Evolutionary conservation across 108 stramenopile species (phyloP), one percentile per base, ranked within the genome.

Genomic region (Pseudonitzschia multiseries): DNA sequence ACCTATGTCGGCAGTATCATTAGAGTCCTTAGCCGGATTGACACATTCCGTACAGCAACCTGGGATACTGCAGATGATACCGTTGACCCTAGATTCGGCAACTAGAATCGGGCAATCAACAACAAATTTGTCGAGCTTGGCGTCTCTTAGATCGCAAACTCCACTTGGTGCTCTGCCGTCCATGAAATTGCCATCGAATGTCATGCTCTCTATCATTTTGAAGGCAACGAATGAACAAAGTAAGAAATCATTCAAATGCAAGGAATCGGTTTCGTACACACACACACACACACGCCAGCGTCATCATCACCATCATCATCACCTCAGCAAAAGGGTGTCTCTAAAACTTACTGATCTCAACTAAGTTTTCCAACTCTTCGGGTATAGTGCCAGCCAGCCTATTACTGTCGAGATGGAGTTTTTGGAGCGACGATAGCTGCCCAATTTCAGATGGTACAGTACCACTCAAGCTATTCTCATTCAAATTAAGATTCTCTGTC

Each of bases 141-240:
- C 42, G 15, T 69, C 60, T 36, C 79, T 73, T 14, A 84, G 68
- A 18, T 77, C 81, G 65, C 87, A 88, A 14, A 88, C 81, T 82
- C 83, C 87, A 41, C 70, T 69, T 6, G 87, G 84, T 48, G 79
- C 71, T 17, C 64, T 62, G 15, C 87, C 87, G 15, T 65, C 71
- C 56, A 88, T 65, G 43, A 74, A 44, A 60, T 69, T 84, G 26
- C 60, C 57, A 32, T 80, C 69, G 18, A 85, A 53, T 15, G 43
- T 50, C 20, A 85, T 54, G 3, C 68, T 60, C 15, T 54, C 77
- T 61, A 65, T 53, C n/a, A 22, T 63, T 31, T 73, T 9, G n/a
- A 50, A 28, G 51, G 15, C 6, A 69, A 69, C 10, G 24, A 28
- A 4, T 18, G 17, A 17, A 52, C 17, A 21, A 26, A 48, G 20